Percentiles rank a stretch among this genome's conserved stretches.
These are phyloP conservation scores for Trichoderma sp. DNA, from an alignment of 2,329 filamentous ascomycete species.

Conservation along the genomic window DNA sequence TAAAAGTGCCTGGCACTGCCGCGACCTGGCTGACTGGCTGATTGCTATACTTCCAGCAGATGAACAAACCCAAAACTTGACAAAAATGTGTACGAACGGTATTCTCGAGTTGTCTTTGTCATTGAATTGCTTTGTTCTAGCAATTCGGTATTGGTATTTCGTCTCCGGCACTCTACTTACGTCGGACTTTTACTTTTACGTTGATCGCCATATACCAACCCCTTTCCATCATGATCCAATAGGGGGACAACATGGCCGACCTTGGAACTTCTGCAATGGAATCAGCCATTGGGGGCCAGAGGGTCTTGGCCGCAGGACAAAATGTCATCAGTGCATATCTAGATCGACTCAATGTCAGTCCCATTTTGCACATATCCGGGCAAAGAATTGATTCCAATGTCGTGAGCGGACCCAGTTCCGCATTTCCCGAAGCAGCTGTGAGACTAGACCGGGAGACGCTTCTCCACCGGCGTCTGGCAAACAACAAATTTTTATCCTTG, in stretches of 20 bases:
- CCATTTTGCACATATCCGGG: not conserved
- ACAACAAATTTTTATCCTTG: not conserved
- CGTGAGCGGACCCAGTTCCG: not conserved
- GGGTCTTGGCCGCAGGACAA: constrained; percentile 21
- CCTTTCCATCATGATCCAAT: not conserved
- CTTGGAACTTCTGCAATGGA: constrained; percentile 16
- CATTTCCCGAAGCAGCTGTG: not conserved
- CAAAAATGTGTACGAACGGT: not conserved
- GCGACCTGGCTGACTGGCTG: not conserved
- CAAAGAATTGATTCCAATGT: not conserved
- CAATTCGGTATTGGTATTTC: not conserved
- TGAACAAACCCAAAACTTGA: not conserved
- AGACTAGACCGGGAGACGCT: not conserved
- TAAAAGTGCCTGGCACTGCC: not conserved
- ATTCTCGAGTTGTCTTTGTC: not conserved
- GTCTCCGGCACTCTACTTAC: not conserved
- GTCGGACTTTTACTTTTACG: not conserved
- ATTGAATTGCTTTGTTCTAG: not conserved
- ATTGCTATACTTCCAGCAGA: not conserved
- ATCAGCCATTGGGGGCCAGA: not conserved
- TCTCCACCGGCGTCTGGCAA: not conserved
- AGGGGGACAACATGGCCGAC: constrained; percentile 13
- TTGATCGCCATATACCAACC: not conserved
- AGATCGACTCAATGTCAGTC: not conserved
- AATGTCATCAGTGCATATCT: constrained; percentile 20